Conservation (phyloP, 768 basidiomycete genomes). For the Leccinum ochraceum region DNA sequence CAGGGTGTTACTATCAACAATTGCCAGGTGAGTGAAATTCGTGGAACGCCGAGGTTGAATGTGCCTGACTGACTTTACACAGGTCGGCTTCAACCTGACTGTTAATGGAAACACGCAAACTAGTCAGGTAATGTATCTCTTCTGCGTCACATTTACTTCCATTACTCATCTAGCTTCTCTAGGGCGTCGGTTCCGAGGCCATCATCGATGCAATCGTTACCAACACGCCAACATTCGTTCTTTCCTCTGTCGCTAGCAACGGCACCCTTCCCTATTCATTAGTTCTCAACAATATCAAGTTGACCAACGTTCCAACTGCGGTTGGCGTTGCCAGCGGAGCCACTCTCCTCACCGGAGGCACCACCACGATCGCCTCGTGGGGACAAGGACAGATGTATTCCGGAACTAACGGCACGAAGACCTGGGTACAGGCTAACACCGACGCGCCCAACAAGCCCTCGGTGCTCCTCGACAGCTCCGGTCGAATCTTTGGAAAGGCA, state of each 20-base stretch:
- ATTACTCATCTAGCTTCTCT: not conserved
- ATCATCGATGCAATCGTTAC: slow-evolving; percentile 47
- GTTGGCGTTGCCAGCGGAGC: slow-evolving; percentile 35
- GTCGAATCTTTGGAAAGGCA: slow-evolving; percentile 58
- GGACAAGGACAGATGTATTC: slow-evolving; percentile 71
- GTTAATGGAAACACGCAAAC: slow-evolving; percentile 37
- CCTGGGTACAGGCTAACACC: slow-evolving; percentile 55
- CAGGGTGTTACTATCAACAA: slow-evolving; percentile 50
- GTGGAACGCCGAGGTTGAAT: not conserved
- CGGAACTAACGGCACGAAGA: slow-evolving; percentile 45
- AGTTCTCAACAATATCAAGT: slow-evolving; percentile 37
- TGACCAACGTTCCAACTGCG: slow-evolving; percentile 36
- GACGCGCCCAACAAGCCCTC: slow-evolving; percentile 50
- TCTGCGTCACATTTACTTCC: not conserved
- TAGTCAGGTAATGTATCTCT: slow-evolving; percentile 31
- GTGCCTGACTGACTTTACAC: not conserved
- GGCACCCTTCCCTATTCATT: slow-evolving; percentile 35
- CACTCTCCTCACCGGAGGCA: slow-evolving; percentile 39
- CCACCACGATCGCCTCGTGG: slow-evolving; percentile 51
- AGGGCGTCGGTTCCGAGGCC: slow-evolving; percentile 45
- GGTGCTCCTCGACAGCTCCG: slow-evolving; percentile 54
- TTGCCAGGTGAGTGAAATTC: slow-evolving; percentile 22
- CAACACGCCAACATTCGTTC: slow-evolving; percentile 46
- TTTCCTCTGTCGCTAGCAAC: slow-evolving; percentile 35
- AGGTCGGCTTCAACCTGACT: slow-evolving; percentile 48